phyloP scores from a whole-genome alignment of 129 eudicot species.

The Calendula officinalis region DNA sequence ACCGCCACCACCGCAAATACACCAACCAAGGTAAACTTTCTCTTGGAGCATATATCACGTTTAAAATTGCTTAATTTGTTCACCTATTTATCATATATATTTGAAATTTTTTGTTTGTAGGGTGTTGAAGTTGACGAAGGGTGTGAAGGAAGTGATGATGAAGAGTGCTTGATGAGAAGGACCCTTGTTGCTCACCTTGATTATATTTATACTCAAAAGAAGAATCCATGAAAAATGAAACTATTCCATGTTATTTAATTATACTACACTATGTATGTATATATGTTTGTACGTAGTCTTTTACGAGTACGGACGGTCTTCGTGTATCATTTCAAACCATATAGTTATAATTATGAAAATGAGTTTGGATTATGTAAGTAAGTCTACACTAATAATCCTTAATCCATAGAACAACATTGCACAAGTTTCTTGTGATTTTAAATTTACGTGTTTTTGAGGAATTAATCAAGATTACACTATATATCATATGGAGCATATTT shows the following conservation, averaged over 20 bases:
- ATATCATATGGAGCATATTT: neutral
- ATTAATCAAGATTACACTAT: neutral
- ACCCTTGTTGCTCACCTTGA: slow-evolving; percentile 68
- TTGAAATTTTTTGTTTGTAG: slow-evolving; percentile 16
- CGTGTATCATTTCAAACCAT: neutral
- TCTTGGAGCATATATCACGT: neutral
- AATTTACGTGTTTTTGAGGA: neutral
- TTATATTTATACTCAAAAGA: slow-evolving; percentile 57
- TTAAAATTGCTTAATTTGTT: neutral
- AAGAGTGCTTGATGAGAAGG: slow-evolving; percentile 60
- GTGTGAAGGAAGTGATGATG: slow-evolving; percentile 44
- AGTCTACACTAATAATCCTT: no score
- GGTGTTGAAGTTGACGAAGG: slow-evolving; percentile 36
- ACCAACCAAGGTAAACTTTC: slow-evolving; percentile 28
- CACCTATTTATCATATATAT: neutral
- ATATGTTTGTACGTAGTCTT: neutral
- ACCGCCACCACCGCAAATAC: slow-evolving; percentile 20
- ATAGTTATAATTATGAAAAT: slow-evolving; percentile 1
- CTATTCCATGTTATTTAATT: no score
- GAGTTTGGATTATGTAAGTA: neutral
- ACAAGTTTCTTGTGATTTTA: neutral
- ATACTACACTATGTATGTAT: no score
- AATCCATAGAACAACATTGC: neutral
- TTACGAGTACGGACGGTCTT: slow-evolving; percentile 5
- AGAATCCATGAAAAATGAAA: slow-evolving; percentile 40